These are phyloP conservation scores for Tremella yokohamensis DNA, from an alignment of 768 basidiomycete genomes.

Conservation along the genomic window DNA sequence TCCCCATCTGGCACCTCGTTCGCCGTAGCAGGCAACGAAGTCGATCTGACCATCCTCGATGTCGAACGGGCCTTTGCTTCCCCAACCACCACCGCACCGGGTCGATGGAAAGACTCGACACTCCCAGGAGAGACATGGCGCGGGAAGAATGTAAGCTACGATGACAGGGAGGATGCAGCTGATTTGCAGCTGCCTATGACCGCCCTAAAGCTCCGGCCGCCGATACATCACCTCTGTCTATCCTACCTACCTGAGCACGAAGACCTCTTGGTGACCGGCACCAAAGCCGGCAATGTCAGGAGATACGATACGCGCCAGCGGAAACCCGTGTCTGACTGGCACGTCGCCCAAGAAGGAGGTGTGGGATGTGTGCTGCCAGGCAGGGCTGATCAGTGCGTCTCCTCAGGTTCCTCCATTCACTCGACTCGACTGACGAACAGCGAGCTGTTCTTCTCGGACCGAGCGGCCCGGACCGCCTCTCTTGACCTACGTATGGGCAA, in stretches of 20 bases:
- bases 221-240: constrained; percentile 46
- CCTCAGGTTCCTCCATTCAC: neutral
- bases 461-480: constrained; percentile 35
- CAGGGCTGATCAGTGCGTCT: constrained; percentile 39
- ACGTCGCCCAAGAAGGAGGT: constrained; percentile 47
- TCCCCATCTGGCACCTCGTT: constrained; percentile 21
- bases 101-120: constrained; percentile 44
- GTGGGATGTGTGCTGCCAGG: constrained; percentile 36
- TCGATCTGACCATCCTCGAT: constrained; percentile 47
- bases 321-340: constrained; percentile 44
- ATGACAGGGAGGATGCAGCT: neutral
- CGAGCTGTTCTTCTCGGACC: constrained; percentile 49
- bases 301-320: constrained; percentile 49
- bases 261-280: constrained; percentile 42
- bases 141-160: constrained; percentile 48
- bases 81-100: neutral
- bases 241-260: constrained; percentile 26
- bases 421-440: constrained; percentile 10
- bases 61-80: constrained; percentile 40
- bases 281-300: constrained; percentile 44
- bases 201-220: constrained; percentile 37
- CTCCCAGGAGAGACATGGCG: constrained; percentile 47
- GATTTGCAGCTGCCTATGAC: constrained; percentile 42
- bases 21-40: constrained; percentile 47
- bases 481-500: constrained; percentile 46